These are phyloP conservation scores for Metarhizium guizhouense DNA, from an alignment of 2,329 filamentous ascomycete species.

Conservation along the genomic window DNA sequence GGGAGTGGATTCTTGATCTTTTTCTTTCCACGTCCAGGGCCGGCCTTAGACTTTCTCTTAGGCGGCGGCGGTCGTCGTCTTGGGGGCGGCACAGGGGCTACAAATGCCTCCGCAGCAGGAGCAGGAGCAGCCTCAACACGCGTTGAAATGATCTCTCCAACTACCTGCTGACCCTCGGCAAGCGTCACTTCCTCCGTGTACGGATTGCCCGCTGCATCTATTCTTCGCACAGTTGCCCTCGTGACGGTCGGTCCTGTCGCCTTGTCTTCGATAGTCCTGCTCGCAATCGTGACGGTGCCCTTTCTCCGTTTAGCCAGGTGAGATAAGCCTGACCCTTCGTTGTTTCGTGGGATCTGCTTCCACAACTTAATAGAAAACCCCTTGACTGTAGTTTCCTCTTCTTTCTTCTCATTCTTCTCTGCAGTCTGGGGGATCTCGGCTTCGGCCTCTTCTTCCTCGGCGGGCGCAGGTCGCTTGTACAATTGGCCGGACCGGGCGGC, in stretches of 20 bases:
- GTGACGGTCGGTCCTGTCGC: conserved; percentile 51
- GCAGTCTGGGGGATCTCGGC: conserved; percentile 28
- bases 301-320: conserved; percentile 55
- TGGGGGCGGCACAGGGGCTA: conserved; percentile 27
- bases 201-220: conserved; percentile 71
- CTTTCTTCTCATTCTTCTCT: conserved; percentile 52
- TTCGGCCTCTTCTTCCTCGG: conserved; percentile 51
- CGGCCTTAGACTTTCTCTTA: conserved; percentile 68
- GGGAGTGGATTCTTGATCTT: conserved; percentile 55
- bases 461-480: conserved; percentile 61
- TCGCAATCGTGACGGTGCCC: conserved; percentile 48
- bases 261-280: conserved; percentile 38
- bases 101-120: conserved; percentile 47
- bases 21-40: conserved; percentile 69
- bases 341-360: conserved; percentile 52
- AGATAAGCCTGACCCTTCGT: conserved; percentile 42
- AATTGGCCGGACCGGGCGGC: conserved; percentile 69
- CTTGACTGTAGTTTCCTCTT: conserved; percentile 47
- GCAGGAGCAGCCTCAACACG: conserved; percentile 46
- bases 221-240: conserved; percentile 69
- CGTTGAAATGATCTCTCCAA: conserved; percentile 69
- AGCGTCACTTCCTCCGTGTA: conserved; percentile 79
- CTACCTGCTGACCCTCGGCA: conserved; percentile 67
- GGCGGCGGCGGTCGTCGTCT: conserved; percentile 63
- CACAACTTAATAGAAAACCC: conserved; percentile 50